phyloP scores from a whole-genome alignment of 2,329 filamentous ascomycete genomes.

The Hypoxylon sp. region DNA sequence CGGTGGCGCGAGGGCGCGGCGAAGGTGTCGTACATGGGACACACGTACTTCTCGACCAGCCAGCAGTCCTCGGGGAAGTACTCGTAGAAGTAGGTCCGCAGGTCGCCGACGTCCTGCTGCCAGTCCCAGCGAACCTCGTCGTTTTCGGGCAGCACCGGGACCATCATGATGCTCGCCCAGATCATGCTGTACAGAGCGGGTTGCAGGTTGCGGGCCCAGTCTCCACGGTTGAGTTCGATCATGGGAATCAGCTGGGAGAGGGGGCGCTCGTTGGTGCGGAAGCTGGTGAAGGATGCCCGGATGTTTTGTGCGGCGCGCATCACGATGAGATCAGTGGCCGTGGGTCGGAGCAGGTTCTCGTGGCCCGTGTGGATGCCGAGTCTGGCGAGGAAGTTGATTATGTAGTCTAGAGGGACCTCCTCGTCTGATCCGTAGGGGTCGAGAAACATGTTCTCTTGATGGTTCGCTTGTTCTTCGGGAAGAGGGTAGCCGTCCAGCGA shows the following conservation, averaged over 20 bases:
- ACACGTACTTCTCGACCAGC: conserved; percentile 77
- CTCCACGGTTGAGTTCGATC: conserved; percentile 59
- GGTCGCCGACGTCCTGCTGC: conserved; percentile 73
- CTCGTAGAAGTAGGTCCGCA: conserved; percentile 75
- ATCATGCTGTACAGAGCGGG: conserved; percentile 78
- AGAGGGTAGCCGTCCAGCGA: conserved; percentile 69
- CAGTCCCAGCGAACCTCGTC: conserved; percentile 63
- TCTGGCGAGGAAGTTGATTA: conserved; percentile 72
- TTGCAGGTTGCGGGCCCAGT: conserved; percentile 69
- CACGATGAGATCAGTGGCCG: conserved; percentile 76
- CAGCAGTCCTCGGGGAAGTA: conserved; percentile 80
- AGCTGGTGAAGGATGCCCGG: conserved; percentile 75
- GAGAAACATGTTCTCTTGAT: conserved; percentile 78
- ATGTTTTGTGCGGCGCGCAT: conserved; percentile 86
- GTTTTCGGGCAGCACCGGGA: conserved; percentile 58
- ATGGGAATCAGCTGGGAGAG: conserved; percentile 57
- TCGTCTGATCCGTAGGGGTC: conserved; percentile 82
- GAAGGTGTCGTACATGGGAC: conserved; percentile 71
- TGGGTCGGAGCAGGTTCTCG: conserved; percentile 73
- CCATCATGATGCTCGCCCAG: conserved; percentile 77
- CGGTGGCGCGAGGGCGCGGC: conserved; percentile 53
- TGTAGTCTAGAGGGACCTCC: conserved; percentile 73
- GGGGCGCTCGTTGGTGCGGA: conserved; percentile 56
- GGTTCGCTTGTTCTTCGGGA: conserved; percentile 58
- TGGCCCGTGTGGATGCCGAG: conserved; percentile 61